Evolutionary conservation across 345 rosid species (phyloP).

Genomic region (Gossypium bickii): DNA sequence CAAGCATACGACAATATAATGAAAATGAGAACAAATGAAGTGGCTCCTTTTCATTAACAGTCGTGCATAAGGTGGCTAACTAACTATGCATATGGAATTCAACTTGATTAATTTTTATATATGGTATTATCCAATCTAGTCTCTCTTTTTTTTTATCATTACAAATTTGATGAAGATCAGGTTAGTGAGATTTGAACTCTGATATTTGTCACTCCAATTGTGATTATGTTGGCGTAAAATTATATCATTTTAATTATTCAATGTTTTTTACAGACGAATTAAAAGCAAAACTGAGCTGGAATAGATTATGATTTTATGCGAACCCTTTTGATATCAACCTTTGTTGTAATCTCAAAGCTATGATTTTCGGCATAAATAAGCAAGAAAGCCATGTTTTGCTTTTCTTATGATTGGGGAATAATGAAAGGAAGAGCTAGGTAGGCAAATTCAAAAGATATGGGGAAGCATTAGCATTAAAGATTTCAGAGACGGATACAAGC

Average conservation of each 20-base stretch:
- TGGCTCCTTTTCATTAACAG: not conserved
- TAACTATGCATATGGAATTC: not conserved
- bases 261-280: not conserved
- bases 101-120: not conserved
- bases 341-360: not conserved
- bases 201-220: too few species aligned
- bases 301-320: too few species aligned
- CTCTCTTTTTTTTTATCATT: too few species aligned
- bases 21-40: conserved; percentile 8
- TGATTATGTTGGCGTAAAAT: too few species aligned
- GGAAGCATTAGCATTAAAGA: too few species aligned
- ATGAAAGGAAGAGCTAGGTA: not conserved
- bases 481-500: not conserved
- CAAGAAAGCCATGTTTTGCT: not conserved
- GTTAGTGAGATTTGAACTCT: too few species aligned
- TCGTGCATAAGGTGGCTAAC: not conserved
- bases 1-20: not conserved
- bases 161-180: too few species aligned
- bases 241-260: not conserved
- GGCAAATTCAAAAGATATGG: not conserved
- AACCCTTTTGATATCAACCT: not conserved
- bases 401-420: not conserved
- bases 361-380: not conserved
- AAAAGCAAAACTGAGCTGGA: too few species aligned
- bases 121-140: not conserved